Base-by-base conservation (phyloP, 176 grass and related monocot genomes). In the Bothriochloa decipiens region DNA sequence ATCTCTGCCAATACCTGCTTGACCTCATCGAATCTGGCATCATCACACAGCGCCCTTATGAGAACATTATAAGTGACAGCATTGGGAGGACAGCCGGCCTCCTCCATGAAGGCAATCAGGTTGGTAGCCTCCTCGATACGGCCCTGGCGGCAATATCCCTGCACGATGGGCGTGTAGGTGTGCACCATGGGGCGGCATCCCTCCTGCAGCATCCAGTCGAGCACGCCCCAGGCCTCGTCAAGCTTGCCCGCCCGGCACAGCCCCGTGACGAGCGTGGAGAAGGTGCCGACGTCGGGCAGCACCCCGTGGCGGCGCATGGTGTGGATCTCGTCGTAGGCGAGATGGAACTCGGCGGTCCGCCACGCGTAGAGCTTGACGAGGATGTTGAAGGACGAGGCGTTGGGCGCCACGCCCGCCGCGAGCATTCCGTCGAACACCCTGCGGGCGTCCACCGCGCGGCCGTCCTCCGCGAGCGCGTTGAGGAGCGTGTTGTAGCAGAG, bases 401-500 rank as follows among this genome's bases (percentile, higher is more conserved):
- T 91, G 65, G 82, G 87, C 11, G 42, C 27, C 4, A 94, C 67
- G 25, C 88, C 88, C 13, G 84, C 82, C 2, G 4, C 47, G 9
- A 82, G 68, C 92, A 97, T 97, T 81, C 89, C 84, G 29, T 82
- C 84, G 65, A 94, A 82, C 75, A 58, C 72, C 1, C 7, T 13
- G 27, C 29, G 11, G 3, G 89, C 86, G 33, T 97, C 90, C 68
- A 41, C 71, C 26, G 23, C 49, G 36, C 82, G 92, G 11, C 78
- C 92, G 0, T 83, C 76, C 66, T 81, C 84, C 36, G 76, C 90
- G 11, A 93, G 80, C 70, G 88, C 90, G 63, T 97, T 97, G 86
- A 94, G 87, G 55, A 92, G 88, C 18, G 90, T 94, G 88, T 94
- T 97, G 89, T 91, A 95, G 84, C 92, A 91, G 63, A 97, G 86